Evolutionary conservation across 257 asterid genomes (phyloP).

Genomic region (Solanum medicagineum): DNA sequence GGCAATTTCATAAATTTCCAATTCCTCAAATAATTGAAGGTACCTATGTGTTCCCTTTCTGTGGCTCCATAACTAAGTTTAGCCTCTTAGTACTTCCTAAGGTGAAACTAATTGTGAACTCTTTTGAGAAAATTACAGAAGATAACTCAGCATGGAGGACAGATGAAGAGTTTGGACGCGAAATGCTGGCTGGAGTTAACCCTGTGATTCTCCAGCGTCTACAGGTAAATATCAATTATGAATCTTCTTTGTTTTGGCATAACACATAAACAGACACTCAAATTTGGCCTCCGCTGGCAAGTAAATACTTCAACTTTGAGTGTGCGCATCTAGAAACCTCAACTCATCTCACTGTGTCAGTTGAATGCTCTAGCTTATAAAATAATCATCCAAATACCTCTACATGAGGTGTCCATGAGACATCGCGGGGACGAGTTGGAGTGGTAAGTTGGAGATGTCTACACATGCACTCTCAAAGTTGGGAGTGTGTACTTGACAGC

Average conservation of each 20-base stretch:
- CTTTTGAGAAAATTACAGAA: conserved; percentile 27
- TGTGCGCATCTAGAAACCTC: neutral
- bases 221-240: conserved; percentile 19
- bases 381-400: neutral
- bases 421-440: neutral
- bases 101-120: neutral
- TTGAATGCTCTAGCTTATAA: neutral
- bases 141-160: conserved; percentile 85
- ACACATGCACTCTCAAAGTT: neutral
- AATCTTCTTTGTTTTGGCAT: neutral
- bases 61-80: neutral
- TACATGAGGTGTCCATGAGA: neutral
- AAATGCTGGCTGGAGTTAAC: conserved; percentile 93
- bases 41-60: neutral
- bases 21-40: conserved; percentile 72
- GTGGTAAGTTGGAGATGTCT: no score
- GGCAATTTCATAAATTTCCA: conserved; percentile 48
- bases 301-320: neutral
- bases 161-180: conserved; percentile 85
- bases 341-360: neutral
- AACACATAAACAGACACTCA: neutral
- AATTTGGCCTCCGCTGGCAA: neutral
- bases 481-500: neutral
- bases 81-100: neutral
- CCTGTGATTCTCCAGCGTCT: conserved; percentile 61